A percentile compares a stretch with the other conserved stretches of the same genome.
Conservation (phyloP, 2,329 filamentous ascomycete species). For the Colletotrichum sp. region DNA sequence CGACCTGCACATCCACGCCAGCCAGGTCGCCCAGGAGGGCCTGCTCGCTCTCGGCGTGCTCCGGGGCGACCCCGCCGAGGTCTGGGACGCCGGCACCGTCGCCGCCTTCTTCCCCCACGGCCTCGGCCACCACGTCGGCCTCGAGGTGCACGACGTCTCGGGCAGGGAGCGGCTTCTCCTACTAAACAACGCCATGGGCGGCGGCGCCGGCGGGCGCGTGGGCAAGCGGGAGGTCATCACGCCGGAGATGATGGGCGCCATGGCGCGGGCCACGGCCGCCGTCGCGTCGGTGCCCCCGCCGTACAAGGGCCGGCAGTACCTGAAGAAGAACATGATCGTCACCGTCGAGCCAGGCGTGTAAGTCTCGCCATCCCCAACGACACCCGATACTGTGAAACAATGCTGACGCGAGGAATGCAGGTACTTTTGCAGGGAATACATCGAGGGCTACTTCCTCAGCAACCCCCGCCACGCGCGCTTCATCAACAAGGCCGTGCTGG, state of each 20-base stretch:
- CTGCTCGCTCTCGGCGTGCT: slow-evolving; percentile 76
- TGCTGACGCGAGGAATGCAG: slow-evolving; percentile 37
- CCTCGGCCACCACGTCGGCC: slow-evolving; percentile 68
- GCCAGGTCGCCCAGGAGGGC: slow-evolving; percentile 73
- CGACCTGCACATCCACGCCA: slow-evolving; percentile 75
- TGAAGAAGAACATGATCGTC: slow-evolving; percentile 70
- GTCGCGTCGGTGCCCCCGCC: slow-evolving; percentile 27
- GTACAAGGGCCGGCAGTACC: slow-evolving; percentile 40
- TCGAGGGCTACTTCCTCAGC: slow-evolving; percentile 71
- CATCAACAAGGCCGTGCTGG: slow-evolving; percentile 69
- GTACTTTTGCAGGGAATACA: slow-evolving; percentile 77
- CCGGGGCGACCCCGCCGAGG: slow-evolving; percentile 62
- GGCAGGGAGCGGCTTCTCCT: slow-evolving; percentile 43
- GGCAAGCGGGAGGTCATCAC: slow-evolving; percentile 48
- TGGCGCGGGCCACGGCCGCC: slow-evolving; percentile 26
- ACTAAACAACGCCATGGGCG: slow-evolving; percentile 27
- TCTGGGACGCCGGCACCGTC: slow-evolving; percentile 57
- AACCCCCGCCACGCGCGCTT: slow-evolving; percentile 63
- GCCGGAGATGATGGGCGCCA: slow-evolving; percentile 35
- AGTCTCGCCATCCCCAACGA: slow-evolving; percentile 29
- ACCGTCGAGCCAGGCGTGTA: slow-evolving; percentile 80
- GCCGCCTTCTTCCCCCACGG: slow-evolving; percentile 72
- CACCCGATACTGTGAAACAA: background rate
- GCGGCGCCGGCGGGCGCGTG: slow-evolving; percentile 28
- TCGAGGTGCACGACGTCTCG: slow-evolving; percentile 68